Conservation (phyloP, 768 basidiomycete genomes). For the Trametes villosa region DNA sequence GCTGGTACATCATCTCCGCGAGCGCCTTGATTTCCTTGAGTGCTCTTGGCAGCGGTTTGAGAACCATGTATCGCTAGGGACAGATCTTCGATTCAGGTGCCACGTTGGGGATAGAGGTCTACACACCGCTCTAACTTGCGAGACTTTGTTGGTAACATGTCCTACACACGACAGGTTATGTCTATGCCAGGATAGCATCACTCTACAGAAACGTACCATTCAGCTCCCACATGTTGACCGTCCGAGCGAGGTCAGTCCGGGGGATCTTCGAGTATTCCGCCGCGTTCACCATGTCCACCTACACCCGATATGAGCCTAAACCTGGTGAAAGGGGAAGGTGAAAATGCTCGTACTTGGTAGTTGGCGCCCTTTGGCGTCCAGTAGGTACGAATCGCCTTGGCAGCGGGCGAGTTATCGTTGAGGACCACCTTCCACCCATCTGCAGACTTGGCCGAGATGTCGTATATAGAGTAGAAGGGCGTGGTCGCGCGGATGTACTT, state of each 20-base stretch:
- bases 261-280: constrained; percentile 35
- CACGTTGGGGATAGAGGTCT: background rate
- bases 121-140: constrained; percentile 44
- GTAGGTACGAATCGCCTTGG: constrained; percentile 35
- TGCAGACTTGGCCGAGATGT: constrained; percentile 36
- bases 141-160: constrained; percentile 37
- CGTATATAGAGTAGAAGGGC: constrained; percentile 49
- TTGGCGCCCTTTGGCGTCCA: constrained; percentile 35
- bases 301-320: background rate
- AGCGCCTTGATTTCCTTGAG: constrained; percentile 39
- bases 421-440: constrained; percentile 36
- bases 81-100: background rate
- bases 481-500: constrained; percentile 49
- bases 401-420: constrained; percentile 38
- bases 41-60: constrained; percentile 41
- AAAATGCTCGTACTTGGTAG: constrained; percentile 27
- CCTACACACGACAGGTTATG: constrained; percentile 26
- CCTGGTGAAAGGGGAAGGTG: background rate
- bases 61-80: constrained; percentile 41
- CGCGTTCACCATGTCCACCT: constrained; percentile 43
- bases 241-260: constrained; percentile 39
- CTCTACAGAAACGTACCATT: constrained; percentile 29
- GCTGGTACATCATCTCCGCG: constrained; percentile 38
- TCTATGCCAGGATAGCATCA: background rate
- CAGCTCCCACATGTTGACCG: constrained; percentile 46